phyloP scores from a whole-genome alignment of 441 rosid species.

The Eruca vesicaria region DNA sequence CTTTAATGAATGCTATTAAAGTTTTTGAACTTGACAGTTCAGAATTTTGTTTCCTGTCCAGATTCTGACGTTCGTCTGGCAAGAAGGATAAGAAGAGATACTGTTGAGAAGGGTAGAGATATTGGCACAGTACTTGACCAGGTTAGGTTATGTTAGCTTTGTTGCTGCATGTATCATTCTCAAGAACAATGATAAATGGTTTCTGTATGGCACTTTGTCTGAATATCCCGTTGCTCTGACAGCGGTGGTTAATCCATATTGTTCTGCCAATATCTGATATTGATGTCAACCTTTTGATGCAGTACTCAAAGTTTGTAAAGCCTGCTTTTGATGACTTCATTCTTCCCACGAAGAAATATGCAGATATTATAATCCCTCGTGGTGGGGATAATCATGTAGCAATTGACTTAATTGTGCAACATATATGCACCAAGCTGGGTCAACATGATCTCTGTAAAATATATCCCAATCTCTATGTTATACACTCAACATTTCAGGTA shows the following conservation, averaged over 20 bases:
- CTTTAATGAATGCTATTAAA: neutral
- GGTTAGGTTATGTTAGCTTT: conserved; percentile 45
- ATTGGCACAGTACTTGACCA: conserved; percentile 90
- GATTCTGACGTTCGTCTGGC: conserved; percentile 99
- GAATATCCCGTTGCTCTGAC: conserved; percentile 53
- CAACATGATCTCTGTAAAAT: conserved; percentile 98
- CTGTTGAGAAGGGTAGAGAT: conserved; percentile 90
- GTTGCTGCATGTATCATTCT: neutral
- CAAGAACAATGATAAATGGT: neutral
- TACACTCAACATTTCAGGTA: conserved; percentile 98
- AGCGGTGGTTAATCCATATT: neutral
- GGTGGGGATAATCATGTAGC: conserved; percentile 98
- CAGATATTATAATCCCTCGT: conserved; percentile 97
- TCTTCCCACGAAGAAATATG: conserved; percentile 96
- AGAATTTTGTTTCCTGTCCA: conserved; percentile 59
- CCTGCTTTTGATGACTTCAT: conserved; percentile 98
- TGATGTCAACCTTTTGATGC: conserved; percentile 40
- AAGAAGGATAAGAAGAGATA: conserved; percentile 96
- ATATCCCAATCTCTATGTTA: conserved; percentile 88
- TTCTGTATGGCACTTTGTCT: conserved; percentile 32
- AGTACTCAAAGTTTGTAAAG: conserved; percentile 98
- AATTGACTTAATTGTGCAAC: conserved; percentile 95
- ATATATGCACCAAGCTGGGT: conserved; percentile 93
- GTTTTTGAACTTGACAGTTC: conserved; percentile 20
- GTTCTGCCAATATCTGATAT: neutral